Base-by-base conservation (phyloP, 805 yeast species). In the Hanseniaspora lindneri region DNA sequence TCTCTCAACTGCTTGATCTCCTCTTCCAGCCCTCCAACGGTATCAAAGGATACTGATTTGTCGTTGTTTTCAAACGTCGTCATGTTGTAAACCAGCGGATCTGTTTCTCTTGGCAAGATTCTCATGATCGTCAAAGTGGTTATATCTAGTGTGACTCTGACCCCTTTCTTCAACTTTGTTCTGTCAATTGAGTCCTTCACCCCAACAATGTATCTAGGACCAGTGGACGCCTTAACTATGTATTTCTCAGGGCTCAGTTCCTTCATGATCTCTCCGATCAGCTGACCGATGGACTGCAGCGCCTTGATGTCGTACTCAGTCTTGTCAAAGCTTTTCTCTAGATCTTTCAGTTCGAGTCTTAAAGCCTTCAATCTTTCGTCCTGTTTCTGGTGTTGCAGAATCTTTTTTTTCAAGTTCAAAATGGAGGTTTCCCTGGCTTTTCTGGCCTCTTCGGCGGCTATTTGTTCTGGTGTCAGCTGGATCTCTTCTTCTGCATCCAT, bases 61-160 rank as follows among this genome's bases (percentile, higher is more conserved):
- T 87, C 96, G 53, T 96, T 97, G n/a, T 96, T 95, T 64, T 88
- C 95, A 60, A 92, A 85, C 2, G 94, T 81, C 4, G 98, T 88
- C 98, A 92, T 92, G 67, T 89, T 92, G 66, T 92, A 92, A 54
- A 92, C 97, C 60, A 88, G 72, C 11, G 98, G 98, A 66, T 92
- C 98, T 43, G 94, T 97, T 66, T 92, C 98, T 60, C 98, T 77
- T 16, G 98, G 98, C 58, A 92, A 73, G 39, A 92, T 81, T 60
- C 98, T 79, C 98, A 92, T 92, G 53, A 92, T 92, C 17, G 98
- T 92, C 57, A 92, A 73, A 0, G 98, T 92, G 23, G 98, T 92
- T 83, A 92, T 92, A 67, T 92, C 98, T 57, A 92, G 71, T 14
- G 98, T 92, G 40, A 92, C 98, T 63, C 98, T 77, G 20, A 88